phyloP scores from a whole-genome alignment of 495 filamentous ascomycete genomes.

The Mytilinidion resinicola region DNA sequence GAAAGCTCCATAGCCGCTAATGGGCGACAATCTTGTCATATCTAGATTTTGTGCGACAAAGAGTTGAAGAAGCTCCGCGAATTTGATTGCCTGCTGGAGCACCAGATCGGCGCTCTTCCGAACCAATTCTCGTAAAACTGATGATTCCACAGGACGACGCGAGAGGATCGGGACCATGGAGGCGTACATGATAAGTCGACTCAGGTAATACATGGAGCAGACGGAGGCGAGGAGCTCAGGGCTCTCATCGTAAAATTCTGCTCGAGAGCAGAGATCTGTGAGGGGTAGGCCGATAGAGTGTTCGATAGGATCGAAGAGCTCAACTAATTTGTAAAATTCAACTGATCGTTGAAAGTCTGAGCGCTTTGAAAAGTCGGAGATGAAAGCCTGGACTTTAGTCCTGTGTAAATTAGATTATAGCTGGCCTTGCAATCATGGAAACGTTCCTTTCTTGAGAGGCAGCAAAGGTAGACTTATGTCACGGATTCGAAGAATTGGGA shows the following conservation, averaged over 20 bases:
- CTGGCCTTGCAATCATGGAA: background rate
- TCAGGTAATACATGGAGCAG: constrained; percentile 5
- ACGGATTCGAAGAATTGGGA: background rate
- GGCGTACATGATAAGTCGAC: constrained; percentile 3
- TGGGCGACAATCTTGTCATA: background rate
- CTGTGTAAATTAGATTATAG: constrained; percentile 2
- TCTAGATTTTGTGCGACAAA: constrained; percentile 1
- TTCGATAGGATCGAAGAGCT: constrained; percentile 6
- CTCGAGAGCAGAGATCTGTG: constrained; percentile 3
- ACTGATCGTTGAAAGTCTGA: background rate
- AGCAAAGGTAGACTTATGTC: background rate
- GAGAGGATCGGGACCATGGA: constrained; percentile 6
- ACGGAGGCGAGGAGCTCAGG: constrained; percentile 6
- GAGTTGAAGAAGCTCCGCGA: constrained; percentile 1
- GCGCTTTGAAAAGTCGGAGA: background rate
- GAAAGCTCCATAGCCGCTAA: constrained; percentile 1
- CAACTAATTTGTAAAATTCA: background rate
- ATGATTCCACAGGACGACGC: background rate
- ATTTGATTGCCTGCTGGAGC: background rate
- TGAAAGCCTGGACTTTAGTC: constrained; percentile 8
- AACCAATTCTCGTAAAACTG: background rate
- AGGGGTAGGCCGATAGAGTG: background rate
- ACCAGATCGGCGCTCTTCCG: background rate
- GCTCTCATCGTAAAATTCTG: constrained; percentile 7
- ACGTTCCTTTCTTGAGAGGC: background rate